Evolutionary conservation across 257 asterid species (phyloP).

Genomic region (Nicotiana noctiflora): DNA sequence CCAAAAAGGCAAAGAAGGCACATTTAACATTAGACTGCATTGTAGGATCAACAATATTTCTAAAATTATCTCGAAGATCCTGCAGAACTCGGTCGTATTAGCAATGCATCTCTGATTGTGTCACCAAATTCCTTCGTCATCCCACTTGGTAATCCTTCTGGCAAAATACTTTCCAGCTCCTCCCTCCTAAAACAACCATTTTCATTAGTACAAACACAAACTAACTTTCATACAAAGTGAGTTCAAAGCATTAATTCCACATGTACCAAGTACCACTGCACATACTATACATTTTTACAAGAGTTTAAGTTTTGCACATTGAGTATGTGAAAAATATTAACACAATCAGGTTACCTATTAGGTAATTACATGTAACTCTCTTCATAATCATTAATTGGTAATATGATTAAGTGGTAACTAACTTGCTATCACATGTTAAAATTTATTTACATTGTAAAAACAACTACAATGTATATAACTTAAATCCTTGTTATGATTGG

Average conservation of each 20-base stretch:
- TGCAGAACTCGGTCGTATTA: slow-evolving; percentile 67
- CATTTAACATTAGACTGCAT: slow-evolving; percentile 45
- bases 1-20: slow-evolving; percentile 11
- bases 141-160: slow-evolving; percentile 89
- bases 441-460: no score
- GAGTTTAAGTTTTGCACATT: no score
- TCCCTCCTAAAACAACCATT: slow-evolving; percentile 43
- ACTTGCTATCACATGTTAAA: no score
- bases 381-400: no score
- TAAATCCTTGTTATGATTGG: no score
- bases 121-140: slow-evolving; percentile 92
- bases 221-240: not conserved
- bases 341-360: no score
- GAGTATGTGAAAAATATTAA: no score
- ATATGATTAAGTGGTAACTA: no score
- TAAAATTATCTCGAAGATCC: slow-evolving; percentile 86
- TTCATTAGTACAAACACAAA: slow-evolving; percentile 3
- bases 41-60: slow-evolving; percentile 69
- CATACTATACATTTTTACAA: not conserved
- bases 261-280: not conserved
- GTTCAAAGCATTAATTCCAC: not conserved
- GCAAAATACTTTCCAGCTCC: slow-evolving; percentile 54
- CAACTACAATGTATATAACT: no score
- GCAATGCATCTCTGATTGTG: slow-evolving; percentile 68
- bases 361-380: no score